Evolutionary conservation across 176 grass and related monocot genomes (phyloP).

Genomic region (Lolium perenne): DNA sequence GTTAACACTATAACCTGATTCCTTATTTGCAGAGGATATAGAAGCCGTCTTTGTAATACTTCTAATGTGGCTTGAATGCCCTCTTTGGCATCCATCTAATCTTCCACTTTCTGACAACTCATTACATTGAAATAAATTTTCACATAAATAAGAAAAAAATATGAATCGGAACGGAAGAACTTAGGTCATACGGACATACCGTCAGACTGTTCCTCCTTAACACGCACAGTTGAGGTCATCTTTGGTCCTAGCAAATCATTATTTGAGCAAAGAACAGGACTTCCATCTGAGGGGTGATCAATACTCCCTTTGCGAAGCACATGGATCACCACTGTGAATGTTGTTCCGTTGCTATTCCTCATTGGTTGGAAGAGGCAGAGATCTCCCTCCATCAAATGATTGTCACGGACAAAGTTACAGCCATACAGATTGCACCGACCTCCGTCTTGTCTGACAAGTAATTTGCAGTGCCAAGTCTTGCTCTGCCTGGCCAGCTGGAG

Average conservation of each 20-base stretch:
- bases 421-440: neutral
- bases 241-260: neutral
- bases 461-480: neutral
- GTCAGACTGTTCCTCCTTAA: conserved; percentile 20
- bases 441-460: neutral
- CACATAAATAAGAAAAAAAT: neutral
- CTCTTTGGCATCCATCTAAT: neutral
- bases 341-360: neutral
- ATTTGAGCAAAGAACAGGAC: neutral
- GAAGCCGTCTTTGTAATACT: neutral
- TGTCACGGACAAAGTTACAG: neutral
- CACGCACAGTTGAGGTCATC: neutral
- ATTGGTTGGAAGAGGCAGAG: neutral
- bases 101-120: conserved; percentile 37
- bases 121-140: neutral
- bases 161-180: neutral
- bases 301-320: neutral
- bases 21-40: neutral
- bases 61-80: neutral
- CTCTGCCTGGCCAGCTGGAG: neutral
- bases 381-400: neutral
- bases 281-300: neutral
- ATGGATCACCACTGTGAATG: neutral
- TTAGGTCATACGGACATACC: conserved; percentile 1
- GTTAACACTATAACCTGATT: conserved; percentile 32